Conservation (phyloP, 176 grass and related monocot genomes). For the Rhipidocladum racemiflorum region DNA sequence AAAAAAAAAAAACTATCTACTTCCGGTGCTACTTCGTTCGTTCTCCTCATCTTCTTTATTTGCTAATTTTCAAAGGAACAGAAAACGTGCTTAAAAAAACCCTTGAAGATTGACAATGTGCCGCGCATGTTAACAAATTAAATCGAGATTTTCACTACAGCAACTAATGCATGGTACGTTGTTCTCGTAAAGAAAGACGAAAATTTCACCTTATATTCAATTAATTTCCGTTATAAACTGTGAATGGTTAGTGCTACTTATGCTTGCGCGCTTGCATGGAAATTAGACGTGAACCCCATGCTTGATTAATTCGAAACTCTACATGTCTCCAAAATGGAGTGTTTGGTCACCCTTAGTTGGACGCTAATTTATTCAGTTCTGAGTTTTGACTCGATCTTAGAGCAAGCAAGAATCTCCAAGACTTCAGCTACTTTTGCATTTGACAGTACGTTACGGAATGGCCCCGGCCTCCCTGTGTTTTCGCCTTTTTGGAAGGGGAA, state of each 20-base stretch:
- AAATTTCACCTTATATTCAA: neutral
- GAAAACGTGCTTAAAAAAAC: neutral
- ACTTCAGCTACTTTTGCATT: neutral
- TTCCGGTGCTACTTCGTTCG: no score
- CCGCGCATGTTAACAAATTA: neutral
- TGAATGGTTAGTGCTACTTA: neutral
- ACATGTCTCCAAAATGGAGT: neutral
- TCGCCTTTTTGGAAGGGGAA: neutral
- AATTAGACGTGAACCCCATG: constrained; percentile 1
- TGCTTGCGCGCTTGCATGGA: neutral
- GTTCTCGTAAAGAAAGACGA: neutral
- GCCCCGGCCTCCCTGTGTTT: no score
- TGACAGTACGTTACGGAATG: neutral
- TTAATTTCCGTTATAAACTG: neutral
- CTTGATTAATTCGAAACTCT: neutral
- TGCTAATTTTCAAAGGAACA: neutral
- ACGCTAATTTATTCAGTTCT: neutral
- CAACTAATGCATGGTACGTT: neutral
- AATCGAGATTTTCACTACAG: neutral
- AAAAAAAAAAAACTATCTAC: no score
- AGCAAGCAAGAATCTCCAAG: no score
- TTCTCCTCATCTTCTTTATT: neutral
- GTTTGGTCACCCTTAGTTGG: neutral
- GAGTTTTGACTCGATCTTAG: neutral
- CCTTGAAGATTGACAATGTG: neutral